Evolutionary conservation across 2,329 filamentous ascomycete genomes (phyloP).

Genomic region (Paraphaeosphaeria sporulosa): DNA sequence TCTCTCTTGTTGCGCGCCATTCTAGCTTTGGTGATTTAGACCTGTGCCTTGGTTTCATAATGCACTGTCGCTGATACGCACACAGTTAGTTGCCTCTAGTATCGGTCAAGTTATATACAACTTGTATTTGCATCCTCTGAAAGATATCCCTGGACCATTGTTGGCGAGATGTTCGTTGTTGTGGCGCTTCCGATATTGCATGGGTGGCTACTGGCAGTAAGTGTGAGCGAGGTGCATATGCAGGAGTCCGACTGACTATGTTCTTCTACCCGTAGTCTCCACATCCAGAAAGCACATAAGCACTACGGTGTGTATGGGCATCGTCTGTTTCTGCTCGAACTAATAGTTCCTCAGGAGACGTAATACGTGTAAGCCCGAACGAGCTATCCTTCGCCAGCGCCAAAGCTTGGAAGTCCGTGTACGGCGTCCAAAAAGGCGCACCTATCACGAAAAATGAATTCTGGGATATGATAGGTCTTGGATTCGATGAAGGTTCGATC

Average conservation of each 20-base stretch:
- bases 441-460: conserved; percentile 1
- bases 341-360: neutral
- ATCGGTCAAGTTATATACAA: conserved; percentile 33
- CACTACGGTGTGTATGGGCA: neutral
- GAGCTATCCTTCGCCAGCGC: conserved; percentile 5
- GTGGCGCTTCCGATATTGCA: conserved; percentile 2
- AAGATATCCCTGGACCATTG: conserved; percentile 48
- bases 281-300: neutral
- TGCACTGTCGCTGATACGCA: neutral
- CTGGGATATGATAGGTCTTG: conserved; percentile 8
- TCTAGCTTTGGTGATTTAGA: neutral
- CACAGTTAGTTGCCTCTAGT: neutral
- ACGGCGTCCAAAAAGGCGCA: conserved; percentile 1
- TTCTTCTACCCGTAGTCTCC: neutral
- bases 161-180: conserved; percentile 16
- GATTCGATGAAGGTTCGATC: conserved; percentile 3
- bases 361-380: conserved; percentile 5
- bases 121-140: conserved; percentile 49
- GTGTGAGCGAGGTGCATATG: neutral
- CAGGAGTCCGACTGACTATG: neutral
- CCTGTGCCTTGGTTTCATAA: neutral
- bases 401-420: neutral
- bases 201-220: conserved; percentile 1
- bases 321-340: neutral
- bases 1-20: neutral